These are phyloP conservation scores for Lentinus polychrous DNA, from an alignment of 1,284 basidiomycete species.

Conservation along the genomic window DNA sequence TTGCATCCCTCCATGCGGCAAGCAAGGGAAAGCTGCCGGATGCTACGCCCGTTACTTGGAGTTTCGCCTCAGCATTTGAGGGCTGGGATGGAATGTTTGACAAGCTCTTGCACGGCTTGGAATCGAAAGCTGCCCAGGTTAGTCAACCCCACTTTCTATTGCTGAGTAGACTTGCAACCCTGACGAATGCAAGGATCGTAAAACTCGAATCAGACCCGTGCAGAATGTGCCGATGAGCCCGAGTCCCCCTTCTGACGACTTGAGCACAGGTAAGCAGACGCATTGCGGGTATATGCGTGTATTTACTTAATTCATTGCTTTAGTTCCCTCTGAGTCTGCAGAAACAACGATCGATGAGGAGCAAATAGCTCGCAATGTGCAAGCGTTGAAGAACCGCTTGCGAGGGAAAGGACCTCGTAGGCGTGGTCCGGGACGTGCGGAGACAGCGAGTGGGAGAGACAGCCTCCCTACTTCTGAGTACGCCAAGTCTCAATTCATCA, in stretches of 20 bases:
- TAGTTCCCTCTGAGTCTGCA: constrained; percentile 55
- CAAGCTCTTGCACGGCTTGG: constrained; percentile 66
- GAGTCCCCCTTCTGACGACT: constrained; percentile 56
- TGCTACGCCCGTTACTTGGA: constrained; percentile 43
- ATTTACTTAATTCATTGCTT: constrained; percentile 5
- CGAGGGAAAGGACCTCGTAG: constrained; percentile 60
- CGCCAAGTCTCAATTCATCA: constrained; percentile 19
- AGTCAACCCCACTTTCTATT: constrained; percentile 11
- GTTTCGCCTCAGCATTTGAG: constrained; percentile 66
- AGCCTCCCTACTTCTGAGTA: constrained; percentile 62
- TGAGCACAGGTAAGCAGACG: constrained; percentile 39
- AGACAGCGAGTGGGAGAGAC: constrained; percentile 52
- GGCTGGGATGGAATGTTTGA: constrained; percentile 84
- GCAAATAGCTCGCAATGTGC: constrained; percentile 88
- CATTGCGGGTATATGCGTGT: constrained; percentile 4
- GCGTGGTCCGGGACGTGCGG: constrained; percentile 43
- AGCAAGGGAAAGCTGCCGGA: constrained; percentile 34
- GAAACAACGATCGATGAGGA: constrained; percentile 70
- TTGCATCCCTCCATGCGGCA: constrained; percentile 70
- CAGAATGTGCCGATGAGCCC: constrained; percentile 32
- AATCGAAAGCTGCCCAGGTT: constrained; percentile 70
- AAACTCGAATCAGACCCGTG: constrained; percentile 44
- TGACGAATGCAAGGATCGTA: constrained; percentile 49
- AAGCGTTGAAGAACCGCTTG: constrained; percentile 81
- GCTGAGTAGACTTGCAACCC: constrained; percentile 6